A percentile compares a stretch with the other conserved stretches of the same genome.
phyloP scores from a whole-genome alignment of 768 basidiomycete genomes.

The Nidularia pulvinata region DNA sequence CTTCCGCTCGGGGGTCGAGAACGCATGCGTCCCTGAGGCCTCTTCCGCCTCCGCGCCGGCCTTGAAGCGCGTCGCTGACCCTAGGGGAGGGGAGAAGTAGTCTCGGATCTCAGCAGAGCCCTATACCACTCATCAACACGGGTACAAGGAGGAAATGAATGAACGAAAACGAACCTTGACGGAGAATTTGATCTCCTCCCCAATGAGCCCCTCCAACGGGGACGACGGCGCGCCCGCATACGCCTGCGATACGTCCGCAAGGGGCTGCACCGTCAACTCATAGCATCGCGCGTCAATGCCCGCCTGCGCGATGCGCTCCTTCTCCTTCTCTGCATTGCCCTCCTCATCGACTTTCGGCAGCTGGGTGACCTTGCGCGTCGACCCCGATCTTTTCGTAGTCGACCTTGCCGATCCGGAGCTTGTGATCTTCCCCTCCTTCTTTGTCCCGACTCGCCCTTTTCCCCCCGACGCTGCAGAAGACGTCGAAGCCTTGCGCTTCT shows the following conservation, averaged over 20 bases:
- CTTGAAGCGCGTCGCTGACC: conserved; percentile 16
- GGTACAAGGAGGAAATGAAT: not conserved
- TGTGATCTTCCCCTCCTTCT: conserved; percentile 30
- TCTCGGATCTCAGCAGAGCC: conserved; percentile 59
- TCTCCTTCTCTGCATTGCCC: conserved; percentile 25
- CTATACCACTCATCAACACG: conserved; percentile 23
- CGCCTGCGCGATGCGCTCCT: conserved; percentile 40
- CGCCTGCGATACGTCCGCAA: conserved; percentile 76
- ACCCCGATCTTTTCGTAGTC: conserved; percentile 21
- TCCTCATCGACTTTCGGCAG: conserved; percentile 64
- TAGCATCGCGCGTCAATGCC: conserved; percentile 76
- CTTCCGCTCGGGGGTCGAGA: conserved; percentile 76
- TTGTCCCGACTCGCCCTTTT: conserved; percentile 21
- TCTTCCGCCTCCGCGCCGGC: conserved; percentile 19
- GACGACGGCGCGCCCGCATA: conserved; percentile 42
- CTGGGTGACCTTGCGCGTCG: conserved; percentile 49
- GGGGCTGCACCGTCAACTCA: conserved; percentile 74
- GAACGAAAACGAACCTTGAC: conserved; percentile 42
- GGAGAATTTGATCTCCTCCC: conserved; percentile 33
- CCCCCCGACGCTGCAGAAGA: conserved; percentile 23
- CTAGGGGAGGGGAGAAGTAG: conserved; percentile 37
- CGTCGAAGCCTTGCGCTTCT: conserved; percentile 60
- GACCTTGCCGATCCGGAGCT: conserved; percentile 28
- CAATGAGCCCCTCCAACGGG: conserved; percentile 25
- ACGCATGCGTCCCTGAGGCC: conserved; percentile 30